phyloP scores from a whole-genome alignment of 2,329 filamentous ascomycete species.

The Phialophora chinensis region DNA sequence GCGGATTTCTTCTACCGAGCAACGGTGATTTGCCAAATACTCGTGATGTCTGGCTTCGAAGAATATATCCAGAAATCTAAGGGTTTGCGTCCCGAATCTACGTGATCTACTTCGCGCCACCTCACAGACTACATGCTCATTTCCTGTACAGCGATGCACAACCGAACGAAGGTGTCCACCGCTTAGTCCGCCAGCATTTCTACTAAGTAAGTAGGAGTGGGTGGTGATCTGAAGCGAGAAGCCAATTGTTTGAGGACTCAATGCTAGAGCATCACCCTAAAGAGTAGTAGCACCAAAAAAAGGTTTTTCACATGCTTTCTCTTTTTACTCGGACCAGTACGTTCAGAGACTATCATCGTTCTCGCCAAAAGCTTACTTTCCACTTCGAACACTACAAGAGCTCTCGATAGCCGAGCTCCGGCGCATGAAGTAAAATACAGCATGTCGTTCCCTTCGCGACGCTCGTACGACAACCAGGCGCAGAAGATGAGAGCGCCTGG shows the following conservation, averaged over 20 bases:
- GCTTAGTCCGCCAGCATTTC: background rate
- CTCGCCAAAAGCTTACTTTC: background rate
- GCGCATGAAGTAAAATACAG: background rate
- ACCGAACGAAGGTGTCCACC: background rate
- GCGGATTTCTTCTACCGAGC: background rate
- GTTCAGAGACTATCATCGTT: background rate
- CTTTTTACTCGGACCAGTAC: background rate
- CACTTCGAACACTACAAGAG: background rate
- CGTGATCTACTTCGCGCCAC: background rate
- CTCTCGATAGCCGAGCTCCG: background rate
- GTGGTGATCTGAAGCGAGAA: background rate
- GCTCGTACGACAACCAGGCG: background rate
- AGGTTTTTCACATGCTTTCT: slow-evolving; percentile 7
- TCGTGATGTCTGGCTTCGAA: background rate
- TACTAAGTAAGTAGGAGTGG: background rate
- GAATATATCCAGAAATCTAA: background rate
- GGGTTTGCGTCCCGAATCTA: background rate
- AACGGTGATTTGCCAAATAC: background rate
- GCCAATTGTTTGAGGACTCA: background rate
- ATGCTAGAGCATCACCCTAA: slow-evolving; percentile 1
- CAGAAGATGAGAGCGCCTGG: background rate
- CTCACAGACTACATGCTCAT: background rate
- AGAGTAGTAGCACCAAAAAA: background rate
- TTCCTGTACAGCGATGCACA: background rate
- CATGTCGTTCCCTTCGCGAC: background rate